A percentile compares a stretch with the other conserved stretches of the same genome.
Evolutionary conservation across 2,329 filamentous ascomycete species (phyloP).

Genomic region (Penicillium vulpinum): DNA sequence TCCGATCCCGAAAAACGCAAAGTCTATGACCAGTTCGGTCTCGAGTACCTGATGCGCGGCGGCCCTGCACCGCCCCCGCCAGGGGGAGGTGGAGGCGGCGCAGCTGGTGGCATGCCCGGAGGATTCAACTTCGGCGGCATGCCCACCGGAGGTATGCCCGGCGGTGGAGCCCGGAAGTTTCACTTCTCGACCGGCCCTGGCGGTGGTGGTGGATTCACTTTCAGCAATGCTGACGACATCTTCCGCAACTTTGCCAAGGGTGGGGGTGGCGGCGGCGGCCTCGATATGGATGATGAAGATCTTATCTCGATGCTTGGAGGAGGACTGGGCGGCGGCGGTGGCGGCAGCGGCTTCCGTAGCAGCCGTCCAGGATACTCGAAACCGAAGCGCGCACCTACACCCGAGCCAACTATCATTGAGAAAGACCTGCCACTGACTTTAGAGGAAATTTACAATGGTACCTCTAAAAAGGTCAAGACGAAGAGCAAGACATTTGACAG

Average conservation of each 20-base stretch:
- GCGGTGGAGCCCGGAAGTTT: conserved; percentile 51
- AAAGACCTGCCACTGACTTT: conserved; percentile 75
- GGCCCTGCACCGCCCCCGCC: conserved; percentile 65
- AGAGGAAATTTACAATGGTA: conserved; percentile 84
- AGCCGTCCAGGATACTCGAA: conserved; percentile 27
- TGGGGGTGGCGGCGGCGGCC: conserved; percentile 51
- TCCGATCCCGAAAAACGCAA: conserved; percentile 97
- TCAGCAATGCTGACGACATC: conserved; percentile 79
- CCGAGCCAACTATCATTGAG: conserved; percentile 89
- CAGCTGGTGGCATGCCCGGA: conserved; percentile 55
- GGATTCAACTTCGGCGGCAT: conserved; percentile 54
- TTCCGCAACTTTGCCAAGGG: conserved; percentile 79
- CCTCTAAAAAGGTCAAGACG: conserved; percentile 96
- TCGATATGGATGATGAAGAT: conserved; percentile 55
- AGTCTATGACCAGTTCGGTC: conserved; percentile 89
- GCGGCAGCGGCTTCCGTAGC: conserved; percentile 35
- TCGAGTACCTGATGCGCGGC: conserved; percentile 86
- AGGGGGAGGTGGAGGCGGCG: conserved; percentile 55
- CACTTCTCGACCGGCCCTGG: conserved; percentile 50
- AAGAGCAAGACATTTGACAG: conserved; percentile 93
- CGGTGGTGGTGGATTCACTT: conserved; percentile 71
- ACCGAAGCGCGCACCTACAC: conserved; percentile 54
- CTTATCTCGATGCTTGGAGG: conserved; percentile 55
- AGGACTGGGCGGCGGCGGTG: conserved; percentile 42
- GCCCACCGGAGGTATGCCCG: conserved; percentile 55